These are phyloP conservation scores for Mortierella antarctica DNA, from an alignment of 192 early-diverging fungal genomes.

Conservation along the genomic window DNA sequence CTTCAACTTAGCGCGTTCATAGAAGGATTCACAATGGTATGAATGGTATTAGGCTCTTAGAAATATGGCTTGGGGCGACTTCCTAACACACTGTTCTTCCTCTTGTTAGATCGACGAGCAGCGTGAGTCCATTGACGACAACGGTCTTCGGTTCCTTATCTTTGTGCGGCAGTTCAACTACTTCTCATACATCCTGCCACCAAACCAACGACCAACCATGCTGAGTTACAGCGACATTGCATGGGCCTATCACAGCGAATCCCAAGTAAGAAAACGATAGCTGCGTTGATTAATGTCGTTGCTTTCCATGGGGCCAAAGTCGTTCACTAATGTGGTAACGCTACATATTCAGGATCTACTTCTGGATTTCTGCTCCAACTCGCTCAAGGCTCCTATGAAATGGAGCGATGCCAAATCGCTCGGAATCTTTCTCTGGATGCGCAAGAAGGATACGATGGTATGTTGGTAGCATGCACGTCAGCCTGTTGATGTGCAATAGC, in stretches of 20 bases:
- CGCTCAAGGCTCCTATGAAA: constrained; percentile 69
- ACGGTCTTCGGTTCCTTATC: constrained; percentile 86
- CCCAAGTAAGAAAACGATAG: constrained; percentile 68
- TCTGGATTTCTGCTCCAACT: constrained; percentile 66
- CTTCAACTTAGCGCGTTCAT: constrained; percentile 80
- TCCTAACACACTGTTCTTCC: neutral
- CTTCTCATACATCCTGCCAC: constrained; percentile 63
- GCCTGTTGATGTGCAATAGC: neutral
- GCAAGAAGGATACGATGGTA: constrained; percentile 78
- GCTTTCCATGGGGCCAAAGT: neutral
- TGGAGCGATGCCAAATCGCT: constrained; percentile 87
- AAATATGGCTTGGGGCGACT: constrained; percentile 12
- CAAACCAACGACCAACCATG: constrained; percentile 55
- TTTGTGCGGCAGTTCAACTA: constrained; percentile 75
- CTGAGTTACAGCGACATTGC: constrained; percentile 75
- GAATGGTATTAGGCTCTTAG: neutral
- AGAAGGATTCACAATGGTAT: constrained; percentile 75
- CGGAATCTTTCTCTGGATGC: constrained; percentile 90
- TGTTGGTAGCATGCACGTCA: neutral
- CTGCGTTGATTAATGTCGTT: neutral
- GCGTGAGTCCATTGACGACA: constrained; percentile 82
- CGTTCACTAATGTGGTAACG: neutral
- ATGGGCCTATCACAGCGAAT: constrained; percentile 92
- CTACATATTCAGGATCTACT: constrained; percentile 64
- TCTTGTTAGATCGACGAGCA: constrained; percentile 74